Evolutionary conservation across 352 stramenopile genomes (phyloP), one percentile per base, ranked within the genome.

Genomic region (Phytophthora pisi): DNA sequence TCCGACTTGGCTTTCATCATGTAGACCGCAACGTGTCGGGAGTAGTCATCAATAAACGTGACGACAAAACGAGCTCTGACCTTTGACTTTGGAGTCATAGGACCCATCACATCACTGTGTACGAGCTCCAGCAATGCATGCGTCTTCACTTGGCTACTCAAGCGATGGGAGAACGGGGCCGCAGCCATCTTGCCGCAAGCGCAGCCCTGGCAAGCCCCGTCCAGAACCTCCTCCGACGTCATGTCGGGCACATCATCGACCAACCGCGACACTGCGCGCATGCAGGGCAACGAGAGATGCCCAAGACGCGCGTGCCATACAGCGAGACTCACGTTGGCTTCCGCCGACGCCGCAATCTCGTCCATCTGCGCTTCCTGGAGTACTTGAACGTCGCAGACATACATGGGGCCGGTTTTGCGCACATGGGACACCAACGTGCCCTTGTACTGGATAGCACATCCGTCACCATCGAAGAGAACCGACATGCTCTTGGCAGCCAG

Each of bases 21-120:
- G 52, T 69, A 65, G 0, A 67, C 45, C 1, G 30, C 8, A 1
- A 65, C 61, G 7, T 55, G 70, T 4, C 64, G 34, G 2, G 60
- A 64, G 30, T 45, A 63, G 31, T 76, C 55, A 43, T 78, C 65
- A 15, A 74, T 68, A 20, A 73, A 75, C 0, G 52, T 67, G 1
- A 81, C 46, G 1, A 74, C 46, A 36, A 61, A 77, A 0, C 45
- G 43, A 4, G 53, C 30, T 15, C 43, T 13, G n/a, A 28, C 28
- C 5, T 52, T 61, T 13, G 68, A 74, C 43, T 60, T 60, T 15
- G 36, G 42, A 2, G 30, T 51, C 34, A 68, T 55, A 3, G 20
- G 58, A 9, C 18, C 58, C 64, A 72, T 74, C 0, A 66, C n/a
- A 28, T 77, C 61, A 40, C 42, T 68, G 58, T 74, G 58, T 5